Evolutionary conservation across 179 eudicot genomes (phyloP).

Genomic region (Drosera spatulata): DNA sequence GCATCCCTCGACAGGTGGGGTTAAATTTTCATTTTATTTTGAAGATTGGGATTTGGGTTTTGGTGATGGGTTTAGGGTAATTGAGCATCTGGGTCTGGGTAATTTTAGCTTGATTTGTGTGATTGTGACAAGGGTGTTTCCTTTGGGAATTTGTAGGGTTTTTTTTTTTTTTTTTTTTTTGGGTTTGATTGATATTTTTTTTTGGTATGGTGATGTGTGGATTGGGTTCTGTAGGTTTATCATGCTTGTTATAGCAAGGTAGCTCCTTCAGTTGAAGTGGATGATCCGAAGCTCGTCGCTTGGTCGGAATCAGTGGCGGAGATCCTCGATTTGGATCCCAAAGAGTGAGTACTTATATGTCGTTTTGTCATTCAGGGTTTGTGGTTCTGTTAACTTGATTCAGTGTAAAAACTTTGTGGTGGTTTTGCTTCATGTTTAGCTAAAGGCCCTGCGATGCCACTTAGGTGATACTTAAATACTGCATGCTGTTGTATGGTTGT

Average conservation of each 20-base stretch:
- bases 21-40: constrained; percentile 2
- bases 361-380: not conserved
- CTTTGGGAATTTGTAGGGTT: too few species aligned
- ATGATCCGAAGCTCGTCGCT: constrained; percentile 87
- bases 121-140: too few species aligned
- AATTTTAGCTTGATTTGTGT: too few species aligned
- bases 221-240: constrained; percentile 38
- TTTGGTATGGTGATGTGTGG: not conserved
- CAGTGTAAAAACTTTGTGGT: not conserved
- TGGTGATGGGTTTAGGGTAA: too few species aligned
- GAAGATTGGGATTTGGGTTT: too few species aligned
- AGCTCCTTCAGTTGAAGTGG: constrained; percentile 79
- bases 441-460: too few species aligned
- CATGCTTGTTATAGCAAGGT: constrained; percentile 88
- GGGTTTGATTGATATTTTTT: too few species aligned
- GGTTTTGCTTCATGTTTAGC: too few species aligned
- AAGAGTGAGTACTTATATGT: constrained; percentile 54
- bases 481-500: too few species aligned
- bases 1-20: constrained; percentile 73
- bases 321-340: constrained; percentile 71
- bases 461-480: too few species aligned
- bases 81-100: too few species aligned
- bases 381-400: not conserved
- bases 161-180: too few species aligned
- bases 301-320: constrained; percentile 91